Percentiles rank a stretch among this genome's conserved stretches.
Conservation (phyloP, 352 stramenopile genomes). For the Thraustochytrium sp. region DNA sequence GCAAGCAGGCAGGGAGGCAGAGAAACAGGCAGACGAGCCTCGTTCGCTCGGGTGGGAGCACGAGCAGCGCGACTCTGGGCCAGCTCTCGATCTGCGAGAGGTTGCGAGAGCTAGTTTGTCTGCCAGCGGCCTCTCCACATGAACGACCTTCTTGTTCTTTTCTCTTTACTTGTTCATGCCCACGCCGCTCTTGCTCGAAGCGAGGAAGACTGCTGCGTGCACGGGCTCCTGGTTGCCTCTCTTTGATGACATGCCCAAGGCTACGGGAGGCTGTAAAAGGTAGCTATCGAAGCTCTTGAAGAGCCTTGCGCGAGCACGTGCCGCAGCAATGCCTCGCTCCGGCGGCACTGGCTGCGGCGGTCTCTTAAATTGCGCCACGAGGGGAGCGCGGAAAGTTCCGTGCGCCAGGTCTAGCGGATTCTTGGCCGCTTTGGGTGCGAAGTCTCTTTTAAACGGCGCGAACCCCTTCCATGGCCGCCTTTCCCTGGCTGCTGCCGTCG, state of each 20-base stretch:
- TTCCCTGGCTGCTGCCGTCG: background rate
- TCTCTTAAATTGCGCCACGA: background rate
- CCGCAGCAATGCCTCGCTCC: background rate
- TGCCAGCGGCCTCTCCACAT: too few species aligned
- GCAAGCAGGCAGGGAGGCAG: too few species aligned
- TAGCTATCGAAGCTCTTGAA: slow-evolving; percentile 11
- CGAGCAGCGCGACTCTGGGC: too few species aligned
- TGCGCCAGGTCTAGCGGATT: background rate
- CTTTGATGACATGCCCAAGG: background rate
- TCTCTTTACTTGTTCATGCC: too few species aligned
- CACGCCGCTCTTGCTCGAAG: too few species aligned
- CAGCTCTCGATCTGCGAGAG: too few species aligned
- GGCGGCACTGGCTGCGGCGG: background rate
- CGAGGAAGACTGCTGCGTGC: too few species aligned
- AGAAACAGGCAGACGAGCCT: background rate
- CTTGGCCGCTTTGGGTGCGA: background rate
- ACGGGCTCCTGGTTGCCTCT: background rate
- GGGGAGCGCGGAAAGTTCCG: background rate
- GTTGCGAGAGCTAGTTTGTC: too few species aligned
- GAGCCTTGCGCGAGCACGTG: background rate
- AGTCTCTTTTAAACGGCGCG: background rate
- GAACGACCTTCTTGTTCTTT: too few species aligned
- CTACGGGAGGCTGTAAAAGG: background rate
- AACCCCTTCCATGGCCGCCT: background rate
- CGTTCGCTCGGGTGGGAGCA: too few species aligned